Percentiles rank a stretch among this genome's conserved stretches.
These are phyloP conservation scores for Cladophialophora carrionii DNA, from an alignment of 2,329 filamentous ascomycete genomes.

Conservation along the genomic window DNA sequence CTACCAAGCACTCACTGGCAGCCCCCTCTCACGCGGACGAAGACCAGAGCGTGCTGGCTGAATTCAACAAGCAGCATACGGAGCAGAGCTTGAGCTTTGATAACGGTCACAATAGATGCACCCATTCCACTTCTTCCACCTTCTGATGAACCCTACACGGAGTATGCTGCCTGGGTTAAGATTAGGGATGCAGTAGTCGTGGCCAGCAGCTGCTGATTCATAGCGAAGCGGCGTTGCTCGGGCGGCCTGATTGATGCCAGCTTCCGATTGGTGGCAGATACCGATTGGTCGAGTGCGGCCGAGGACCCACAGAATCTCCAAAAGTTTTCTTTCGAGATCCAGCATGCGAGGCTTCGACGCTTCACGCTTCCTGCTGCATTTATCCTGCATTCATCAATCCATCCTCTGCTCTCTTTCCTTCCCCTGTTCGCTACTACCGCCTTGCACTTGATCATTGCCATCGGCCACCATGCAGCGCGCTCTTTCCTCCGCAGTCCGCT, in stretches of 20 bases:
- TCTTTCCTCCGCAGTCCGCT: slow-evolving; percentile 77
- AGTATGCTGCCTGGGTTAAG: not conserved
- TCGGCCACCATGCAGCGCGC: slow-evolving; percentile 85
- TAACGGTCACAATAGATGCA: not conserved
- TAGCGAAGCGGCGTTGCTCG: slow-evolving; percentile 1
- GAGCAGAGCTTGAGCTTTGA: not conserved
- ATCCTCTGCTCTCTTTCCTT: slow-evolving; percentile 35
- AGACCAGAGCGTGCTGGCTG: not conserved
- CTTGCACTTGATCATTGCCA: slow-evolving; percentile 38
- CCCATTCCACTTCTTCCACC: not conserved
- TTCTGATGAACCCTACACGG: not conserved
- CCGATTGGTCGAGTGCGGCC: not conserved
- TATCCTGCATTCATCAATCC: slow-evolving; percentile 41
- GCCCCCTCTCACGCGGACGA: not conserved
- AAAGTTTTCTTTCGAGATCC: slow-evolving; percentile 34
- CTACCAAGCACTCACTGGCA: not conserved
- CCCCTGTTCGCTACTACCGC: slow-evolving; percentile 33
- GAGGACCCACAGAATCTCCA: slow-evolving; percentile 28
- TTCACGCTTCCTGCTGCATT: slow-evolving; percentile 35
- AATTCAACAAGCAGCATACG: not conserved
- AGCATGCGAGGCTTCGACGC: slow-evolving; percentile 39
- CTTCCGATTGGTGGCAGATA: not conserved
- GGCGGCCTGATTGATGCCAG: not conserved
- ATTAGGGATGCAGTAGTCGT: not conserved
- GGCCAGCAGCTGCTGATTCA: not conserved